Base-by-base conservation (phyloP, 1,284 basidiomycete genomes). In the Golubevia pallescens region DNA sequence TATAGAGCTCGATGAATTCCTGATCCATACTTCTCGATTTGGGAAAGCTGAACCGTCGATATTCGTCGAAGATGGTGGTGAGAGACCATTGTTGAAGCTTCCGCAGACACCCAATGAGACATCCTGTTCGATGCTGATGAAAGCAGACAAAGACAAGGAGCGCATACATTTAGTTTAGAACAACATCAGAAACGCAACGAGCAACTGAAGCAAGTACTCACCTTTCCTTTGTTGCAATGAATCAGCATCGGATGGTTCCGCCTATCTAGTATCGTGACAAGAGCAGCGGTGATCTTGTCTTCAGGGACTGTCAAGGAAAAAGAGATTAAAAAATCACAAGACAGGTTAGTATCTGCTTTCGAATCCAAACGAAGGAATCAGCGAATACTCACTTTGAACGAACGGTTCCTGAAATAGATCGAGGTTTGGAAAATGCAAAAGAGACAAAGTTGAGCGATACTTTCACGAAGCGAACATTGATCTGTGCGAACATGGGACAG, bases 191-290 rank as follows among this genome's bases (percentile, higher is more conserved):
- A 28, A 28, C 28, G 28, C 28, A 28, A 28, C 28, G 28, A 28
- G 28, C 28, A 19, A n/a, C 4, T 21, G 48, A 53, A 16, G 21
- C 3, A 19, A 19, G 8, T 14, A 67, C 86, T 53, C 58, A 87
- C 87, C 77, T 89, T 89, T 63, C 89, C 89, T 78, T 89, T 89
- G 83, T 89, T 89, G 83, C 89, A 89, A 72, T 89, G 89, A 19
- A 89, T 88, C 38, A 89, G 77, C 28, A 89, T 85, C 0, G 89
- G 89, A 66, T 89, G 88, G 71, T 89, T 89, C 2, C 88, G 81
- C 48, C 74, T 73, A 73, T 89, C 89, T n/a, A 89, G 77, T 20
- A 89, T 87, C 2, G 87, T 87, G n/a, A 86, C 83, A 23, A 89
- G 85, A 0, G 89, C 89, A 0, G 87, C 86, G 24, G 87, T 86